phyloP scores from a whole-genome alignment of 176 grass and related monocot genomes.

The Oryza rufipogon region DNA sequence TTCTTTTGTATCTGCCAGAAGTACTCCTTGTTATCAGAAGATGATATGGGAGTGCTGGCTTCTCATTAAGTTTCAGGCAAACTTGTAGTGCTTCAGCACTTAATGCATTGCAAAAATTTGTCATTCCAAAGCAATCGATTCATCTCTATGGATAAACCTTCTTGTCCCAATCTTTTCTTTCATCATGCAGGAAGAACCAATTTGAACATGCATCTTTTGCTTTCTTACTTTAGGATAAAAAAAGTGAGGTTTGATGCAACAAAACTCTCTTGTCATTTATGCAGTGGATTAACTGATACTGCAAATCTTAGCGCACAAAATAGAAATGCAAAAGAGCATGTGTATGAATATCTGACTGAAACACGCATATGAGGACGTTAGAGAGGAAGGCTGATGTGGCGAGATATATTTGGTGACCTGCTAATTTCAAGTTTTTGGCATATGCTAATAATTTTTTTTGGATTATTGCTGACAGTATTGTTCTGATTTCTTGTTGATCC shows the following conservation, averaged over 20 bases:
- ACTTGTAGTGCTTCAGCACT: conserved; percentile 4
- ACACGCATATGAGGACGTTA: neutral
- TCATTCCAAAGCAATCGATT: neutral
- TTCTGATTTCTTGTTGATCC: neutral
- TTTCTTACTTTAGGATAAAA: neutral
- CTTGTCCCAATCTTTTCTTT: neutral
- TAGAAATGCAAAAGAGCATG: neutral
- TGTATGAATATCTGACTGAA: too few relatives aligned
- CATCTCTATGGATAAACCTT: neutral
- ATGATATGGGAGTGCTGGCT: conserved; percentile 63
- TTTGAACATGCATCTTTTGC: neutral
- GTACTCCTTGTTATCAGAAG: conserved; percentile 83
- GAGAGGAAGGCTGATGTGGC: neutral
- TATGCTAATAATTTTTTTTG: neutral
- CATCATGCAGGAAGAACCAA: neutral
- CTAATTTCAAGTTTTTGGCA: neutral
- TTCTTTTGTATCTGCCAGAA: conserved; percentile 53
- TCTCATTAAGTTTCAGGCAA: conserved; percentile 31
- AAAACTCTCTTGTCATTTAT: neutral
- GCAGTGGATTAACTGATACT: neutral
- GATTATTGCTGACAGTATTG: neutral
- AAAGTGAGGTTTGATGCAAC: conserved; percentile 3
- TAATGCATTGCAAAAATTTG: neutral
- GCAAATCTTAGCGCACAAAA: neutral
- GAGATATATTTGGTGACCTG: conserved; percentile 2